Evolutionary conservation across 2,329 filamentous ascomycete species (phyloP).

Genomic region (Dendryphion nanum): DNA sequence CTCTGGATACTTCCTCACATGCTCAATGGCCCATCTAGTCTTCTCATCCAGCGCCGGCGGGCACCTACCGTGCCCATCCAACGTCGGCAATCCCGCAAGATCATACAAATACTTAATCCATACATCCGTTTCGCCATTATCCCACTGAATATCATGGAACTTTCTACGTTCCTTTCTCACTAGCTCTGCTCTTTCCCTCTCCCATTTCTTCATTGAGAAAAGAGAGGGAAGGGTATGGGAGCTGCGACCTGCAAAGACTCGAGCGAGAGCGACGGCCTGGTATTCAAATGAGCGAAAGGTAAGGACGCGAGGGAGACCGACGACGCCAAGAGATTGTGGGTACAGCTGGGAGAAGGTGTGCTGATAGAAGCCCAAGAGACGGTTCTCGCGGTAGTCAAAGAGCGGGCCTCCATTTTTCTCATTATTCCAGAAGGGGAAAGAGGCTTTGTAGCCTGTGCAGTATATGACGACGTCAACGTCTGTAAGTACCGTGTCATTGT

Average conservation of each 20-base stretch:
- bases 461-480: constrained; percentile 30
- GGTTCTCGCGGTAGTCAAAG: constrained; percentile 51
- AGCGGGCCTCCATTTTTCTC: constrained; percentile 44
- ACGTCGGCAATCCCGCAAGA: constrained; percentile 50
- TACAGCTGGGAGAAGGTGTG: constrained; percentile 39
- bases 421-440: constrained; percentile 52
- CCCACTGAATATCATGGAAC: constrained; percentile 57
- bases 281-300: constrained; percentile 55
- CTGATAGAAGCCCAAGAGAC: constrained; percentile 46
- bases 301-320: constrained; percentile 53
- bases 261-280: constrained; percentile 54
- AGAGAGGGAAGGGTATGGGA: constrained; percentile 39
- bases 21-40: constrained; percentile 37
- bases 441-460: constrained; percentile 40
- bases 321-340: constrained; percentile 46
- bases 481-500: constrained; percentile 18
- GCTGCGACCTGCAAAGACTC: constrained; percentile 48
- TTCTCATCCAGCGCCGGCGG: constrained; percentile 14
- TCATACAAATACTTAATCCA: constrained; percentile 50
- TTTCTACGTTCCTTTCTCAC: constrained; percentile 34
- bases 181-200: constrained; percentile 37
- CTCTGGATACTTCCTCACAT: constrained; percentile 14
- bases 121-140: constrained; percentile 50
- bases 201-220: constrained; percentile 50
- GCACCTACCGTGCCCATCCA: constrained; percentile 41